phyloP scores from a whole-genome alignment of 495 filamentous ascomycete genomes.

The Talaromyces thailandensis region DNA sequence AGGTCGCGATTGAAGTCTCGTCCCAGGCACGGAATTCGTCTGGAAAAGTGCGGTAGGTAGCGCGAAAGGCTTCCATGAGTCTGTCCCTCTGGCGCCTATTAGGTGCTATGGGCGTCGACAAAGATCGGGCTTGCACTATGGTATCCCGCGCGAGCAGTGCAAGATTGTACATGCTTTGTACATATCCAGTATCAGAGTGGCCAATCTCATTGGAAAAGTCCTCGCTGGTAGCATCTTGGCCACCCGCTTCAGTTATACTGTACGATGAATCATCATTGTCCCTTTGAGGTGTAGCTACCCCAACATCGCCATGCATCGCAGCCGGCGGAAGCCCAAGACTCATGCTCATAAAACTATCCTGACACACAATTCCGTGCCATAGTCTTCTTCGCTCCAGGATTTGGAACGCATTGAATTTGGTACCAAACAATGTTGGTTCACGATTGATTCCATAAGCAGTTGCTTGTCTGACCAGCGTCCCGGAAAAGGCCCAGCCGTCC shows the following conservation, averaged over 20 bases:
- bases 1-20: conserved; percentile 35
- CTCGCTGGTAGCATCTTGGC: conserved; percentile 33
- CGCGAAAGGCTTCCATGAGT: conserved; percentile 51
- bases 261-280: conserved; percentile 39
- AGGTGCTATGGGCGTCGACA: conserved; percentile 53
- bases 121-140: conserved; percentile 56
- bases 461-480: conserved; percentile 59
- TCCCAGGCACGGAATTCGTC: conserved; percentile 54
- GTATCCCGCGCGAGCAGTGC: conserved; percentile 62
- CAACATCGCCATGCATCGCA: conserved; percentile 64
- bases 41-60: conserved; percentile 55
- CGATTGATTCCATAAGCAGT: conserved; percentile 70
- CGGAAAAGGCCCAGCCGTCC: conserved; percentile 67
- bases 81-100: conserved; percentile 49
- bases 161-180: conserved; percentile 62
- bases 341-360: conserved; percentile 72
- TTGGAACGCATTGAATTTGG: conserved; percentile 48
- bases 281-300: conserved; percentile 50
- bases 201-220: conserved; percentile 2
- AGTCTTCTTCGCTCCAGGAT: conserved; percentile 63
- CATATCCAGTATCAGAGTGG: conserved; percentile 34
- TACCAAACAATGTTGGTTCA: conserved; percentile 59
- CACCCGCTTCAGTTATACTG: conserved; percentile 30
- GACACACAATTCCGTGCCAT: conserved; percentile 66
- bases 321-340: conserved; percentile 61